Evolutionary conservation across 192 early-diverging fungal species (phyloP).

Genomic region (Linderina pennispora): DNA sequence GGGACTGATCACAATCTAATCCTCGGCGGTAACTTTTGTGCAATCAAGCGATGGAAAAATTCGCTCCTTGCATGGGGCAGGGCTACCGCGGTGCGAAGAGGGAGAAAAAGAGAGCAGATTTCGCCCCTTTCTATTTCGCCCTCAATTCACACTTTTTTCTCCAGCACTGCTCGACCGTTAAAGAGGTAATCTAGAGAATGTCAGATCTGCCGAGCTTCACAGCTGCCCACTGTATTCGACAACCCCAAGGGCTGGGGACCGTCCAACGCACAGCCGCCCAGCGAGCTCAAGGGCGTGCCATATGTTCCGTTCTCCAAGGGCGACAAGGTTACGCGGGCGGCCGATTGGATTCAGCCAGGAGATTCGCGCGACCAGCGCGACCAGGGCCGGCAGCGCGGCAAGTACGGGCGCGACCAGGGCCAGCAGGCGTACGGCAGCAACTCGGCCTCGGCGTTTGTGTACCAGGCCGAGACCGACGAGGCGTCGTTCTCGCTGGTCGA

Average conservation of each 20-base stretch:
- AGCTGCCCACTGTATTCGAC: slow-evolving; percentile 74
- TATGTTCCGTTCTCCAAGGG: slow-evolving; percentile 93
- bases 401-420: slow-evolving; percentile 22
- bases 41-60: too few relatives aligned
- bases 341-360: slow-evolving; percentile 83
- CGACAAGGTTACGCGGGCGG: slow-evolving; percentile 91
- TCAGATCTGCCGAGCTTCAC: slow-evolving; percentile 55
- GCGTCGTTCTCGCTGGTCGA: slow-evolving; percentile 87
- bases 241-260: slow-evolving; percentile 90
- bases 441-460: slow-evolving; percentile 77
- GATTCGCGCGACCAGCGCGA: slow-evolving; percentile 51
- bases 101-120: too few relatives aligned
- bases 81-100: too few relatives aligned
- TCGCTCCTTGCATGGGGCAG: too few relatives aligned
- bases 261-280: slow-evolving; percentile 52
- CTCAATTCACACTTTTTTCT: too few relatives aligned
- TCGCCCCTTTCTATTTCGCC: too few relatives aligned
- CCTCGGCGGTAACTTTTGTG: too few relatives aligned
- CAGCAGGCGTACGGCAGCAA: slow-evolving; percentile 84
- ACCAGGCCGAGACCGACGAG: slow-evolving; percentile 88
- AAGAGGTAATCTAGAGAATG: slow-evolving; percentile 22
- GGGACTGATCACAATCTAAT: too few relatives aligned
- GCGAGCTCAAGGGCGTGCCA: slow-evolving; percentile 74
- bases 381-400: slow-evolving; percentile 42
- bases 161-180: too few relatives aligned